A percentile compares a stretch with the other conserved stretches of the same genome.
These are phyloP conservation scores for Yarrowia hollandica DNA, from an alignment of 805 yeast species.

Conservation along the genomic window DNA sequence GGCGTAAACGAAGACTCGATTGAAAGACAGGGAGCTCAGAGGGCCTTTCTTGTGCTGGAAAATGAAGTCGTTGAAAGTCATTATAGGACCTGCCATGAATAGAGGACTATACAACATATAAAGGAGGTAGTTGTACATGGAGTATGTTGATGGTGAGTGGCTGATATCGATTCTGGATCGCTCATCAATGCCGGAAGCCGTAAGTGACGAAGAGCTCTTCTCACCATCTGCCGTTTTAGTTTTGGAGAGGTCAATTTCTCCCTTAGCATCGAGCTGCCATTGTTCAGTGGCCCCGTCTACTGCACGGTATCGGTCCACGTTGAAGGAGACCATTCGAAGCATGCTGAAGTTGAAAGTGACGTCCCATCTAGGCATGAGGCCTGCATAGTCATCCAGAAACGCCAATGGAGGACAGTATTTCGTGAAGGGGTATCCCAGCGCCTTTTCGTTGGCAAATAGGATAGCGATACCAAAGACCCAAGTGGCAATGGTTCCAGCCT, in stretches of 20 bases:
- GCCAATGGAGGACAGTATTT: constrained; percentile 46
- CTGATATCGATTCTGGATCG: constrained; percentile 11
- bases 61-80: constrained; percentile 87
- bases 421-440: constrained; percentile 55
- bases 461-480: constrained; percentile 84
- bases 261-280: constrained; percentile 2
- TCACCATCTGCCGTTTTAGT: constrained; percentile 1
- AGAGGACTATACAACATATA: constrained; percentile 84
- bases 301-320: constrained; percentile 60
- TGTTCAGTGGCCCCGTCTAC: constrained; percentile 3
- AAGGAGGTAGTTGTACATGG: constrained; percentile 64
- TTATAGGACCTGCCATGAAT: constrained; percentile 91
- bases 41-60: constrained; percentile 58
- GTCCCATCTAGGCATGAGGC: constrained; percentile 90
- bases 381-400: constrained; percentile 64
- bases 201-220: constrained; percentile 27
- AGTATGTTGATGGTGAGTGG: constrained; percentile 53
- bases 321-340: constrained; percentile 78
- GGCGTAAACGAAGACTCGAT: constrained; percentile 60
- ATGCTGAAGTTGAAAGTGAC: constrained; percentile 90
- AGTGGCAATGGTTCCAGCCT: constrained; percentile 38
- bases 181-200: constrained; percentile 40
- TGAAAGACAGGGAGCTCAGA: constrained; percentile 58
- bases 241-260: constrained; percentile 18
- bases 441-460: constrained; percentile 73